Conservation (phyloP, 352 stramenopile species). For the Phytophthora idaei region DNA sequence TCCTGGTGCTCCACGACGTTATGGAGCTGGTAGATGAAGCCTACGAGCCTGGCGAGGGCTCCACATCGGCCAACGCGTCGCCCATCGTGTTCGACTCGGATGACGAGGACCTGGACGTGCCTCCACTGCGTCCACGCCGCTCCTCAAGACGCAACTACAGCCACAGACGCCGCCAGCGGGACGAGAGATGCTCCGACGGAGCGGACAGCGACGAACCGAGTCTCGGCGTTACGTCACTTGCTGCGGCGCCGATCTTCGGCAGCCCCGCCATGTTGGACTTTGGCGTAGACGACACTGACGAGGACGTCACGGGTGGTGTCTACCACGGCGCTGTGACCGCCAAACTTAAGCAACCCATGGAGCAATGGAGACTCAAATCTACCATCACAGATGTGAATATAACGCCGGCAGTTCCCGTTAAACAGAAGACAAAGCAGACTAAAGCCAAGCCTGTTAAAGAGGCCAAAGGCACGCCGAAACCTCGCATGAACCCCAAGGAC, state of each 20-base stretch:
- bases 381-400: conserved; percentile 27
- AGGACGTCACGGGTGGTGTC: conserved; percentile 27
- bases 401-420: not conserved
- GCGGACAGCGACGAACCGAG: conserved; percentile 12
- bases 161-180: conserved; percentile 3
- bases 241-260: conserved; percentile 7
- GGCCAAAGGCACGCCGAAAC: conserved; percentile 9
- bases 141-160: not conserved
- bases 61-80: conserved; percentile 13
- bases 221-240: conserved; percentile 15
- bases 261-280: conserved; percentile 26
- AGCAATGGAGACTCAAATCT: conserved; percentile 29
- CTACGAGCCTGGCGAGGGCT: conserved; percentile 19
- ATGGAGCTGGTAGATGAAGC: conserved; percentile 36
- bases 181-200: conserved; percentile 8
- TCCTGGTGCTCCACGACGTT: conserved; percentile 38
- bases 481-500: conserved; percentile 37
- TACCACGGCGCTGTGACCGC: conserved; percentile 26
- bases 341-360: conserved; percentile 27
- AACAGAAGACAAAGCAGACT: conserved; percentile 5
- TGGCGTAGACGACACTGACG: conserved; percentile 25
- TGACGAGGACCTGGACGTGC: conserved; percentile 38
- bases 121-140: conserved; percentile 16
- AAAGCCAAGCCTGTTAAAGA: conserved; percentile 13
- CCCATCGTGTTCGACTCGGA: conserved; percentile 33